Base-by-base conservation (phyloP, 352 stramenopile genomes). In the Lagenidium giganteum region DNA sequence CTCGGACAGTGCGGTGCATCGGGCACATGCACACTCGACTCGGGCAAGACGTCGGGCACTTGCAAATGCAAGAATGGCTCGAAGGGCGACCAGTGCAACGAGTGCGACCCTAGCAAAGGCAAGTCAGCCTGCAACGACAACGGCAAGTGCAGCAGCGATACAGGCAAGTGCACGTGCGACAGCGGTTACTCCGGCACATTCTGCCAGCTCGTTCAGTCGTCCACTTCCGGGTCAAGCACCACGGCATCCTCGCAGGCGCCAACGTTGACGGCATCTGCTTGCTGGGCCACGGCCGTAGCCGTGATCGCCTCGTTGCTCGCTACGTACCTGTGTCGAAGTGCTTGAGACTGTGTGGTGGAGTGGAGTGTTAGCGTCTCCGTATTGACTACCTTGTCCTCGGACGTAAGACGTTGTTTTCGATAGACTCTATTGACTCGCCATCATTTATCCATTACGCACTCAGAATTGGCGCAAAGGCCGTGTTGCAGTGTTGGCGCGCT, bases 161-260 rank as follows among this genome's bases (percentile, higher is more conserved):
- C 47, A 13, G 75, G 75, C 28, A 37, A 54, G 1, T 91, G 79
- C 47, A 68, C 58, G 13, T 92, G 80, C 48, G 67, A 54, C 24
- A 43, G 18, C 4, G 75, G 63, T 18, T 92, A 88, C 64, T 70
- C 69, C 25, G 80, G 80, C 29, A 67, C 68, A 13, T 80, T 86
- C 37, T 92, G 80, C 50, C 53, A 23, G 13, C 14, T 14, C 12
- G 16, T 7, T 22, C 6, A n/a, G 34, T 41, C 34, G 12, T 41
- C 20, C 21, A 9, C 17, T 33, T 33, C 28, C 28, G 11, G 11
- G 11, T 33, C 28, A 29, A 38, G 16, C 21, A 38, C 21, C 32
- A 16, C 38, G n/a, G 22, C 38, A 3, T 27, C 25, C 8, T 34
- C 38, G 6, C 27, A 32, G 13, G 29, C 40, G 23, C 39, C 57